Conservation (phyloP, 352 stramenopile genomes). For the Globisporangium recalcitrans region DNA sequence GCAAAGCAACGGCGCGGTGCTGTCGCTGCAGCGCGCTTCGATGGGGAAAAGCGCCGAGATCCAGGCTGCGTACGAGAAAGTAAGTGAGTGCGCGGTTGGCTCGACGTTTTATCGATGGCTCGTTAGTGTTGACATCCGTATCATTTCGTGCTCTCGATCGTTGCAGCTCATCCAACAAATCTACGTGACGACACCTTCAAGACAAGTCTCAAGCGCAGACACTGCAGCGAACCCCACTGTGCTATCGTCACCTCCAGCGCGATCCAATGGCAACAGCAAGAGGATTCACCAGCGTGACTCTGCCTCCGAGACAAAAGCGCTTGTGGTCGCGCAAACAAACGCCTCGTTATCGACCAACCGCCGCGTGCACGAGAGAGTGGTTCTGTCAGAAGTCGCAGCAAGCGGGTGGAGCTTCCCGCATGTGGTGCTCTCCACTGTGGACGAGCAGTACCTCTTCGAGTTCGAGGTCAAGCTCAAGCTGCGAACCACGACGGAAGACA, state of each 20-base stretch:
- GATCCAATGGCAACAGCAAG: not conserved
- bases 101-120: not conserved
- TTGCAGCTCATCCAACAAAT: conserved; percentile 37
- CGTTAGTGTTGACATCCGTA: not conserved
- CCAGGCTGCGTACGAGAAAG: conserved; percentile 39
- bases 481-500: conserved; percentile 34
- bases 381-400: conserved; percentile 2
- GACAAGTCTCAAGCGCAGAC: not conserved
- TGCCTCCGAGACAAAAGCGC: not conserved
- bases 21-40: conserved; percentile 34
- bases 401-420: conserved; percentile 54
- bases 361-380: not conserved
- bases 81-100: conserved; percentile 7
- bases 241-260: not conserved
- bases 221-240: not conserved
- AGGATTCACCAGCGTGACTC: not conserved
- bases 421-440: conserved; percentile 42
- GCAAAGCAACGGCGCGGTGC: conserved; percentile 27
- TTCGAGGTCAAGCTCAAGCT: conserved; percentile 72
- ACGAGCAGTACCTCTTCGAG: conserved; percentile 76
- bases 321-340: conserved; percentile 2
- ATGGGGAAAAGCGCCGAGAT: conserved; percentile 27
- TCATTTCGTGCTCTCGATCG: not conserved
- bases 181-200: conserved; percentile 24
- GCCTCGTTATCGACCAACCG: not conserved